A percentile compares a stretch with the other conserved stretches of the same genome.
Evolutionary conservation across 805 yeast genomes (phyloP).

Genomic region (Wickerhamiella bombiphila): DNA sequence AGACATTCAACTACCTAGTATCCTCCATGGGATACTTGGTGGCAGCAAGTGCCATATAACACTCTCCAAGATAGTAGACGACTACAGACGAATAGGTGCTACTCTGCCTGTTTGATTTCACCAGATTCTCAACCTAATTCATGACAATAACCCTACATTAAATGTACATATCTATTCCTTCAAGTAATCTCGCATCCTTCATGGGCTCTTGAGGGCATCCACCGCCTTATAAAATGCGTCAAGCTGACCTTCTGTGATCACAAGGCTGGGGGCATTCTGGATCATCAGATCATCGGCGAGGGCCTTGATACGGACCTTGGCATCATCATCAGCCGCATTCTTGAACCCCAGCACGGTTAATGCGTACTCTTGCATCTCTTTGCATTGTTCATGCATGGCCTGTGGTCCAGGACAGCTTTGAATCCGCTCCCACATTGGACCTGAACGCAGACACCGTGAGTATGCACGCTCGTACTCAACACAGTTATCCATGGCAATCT

Average conservation of each 20-base stretch:
- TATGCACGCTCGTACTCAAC: conserved; percentile 21
- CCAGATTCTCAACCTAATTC: too few species aligned
- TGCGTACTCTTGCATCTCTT: conserved; percentile 19
- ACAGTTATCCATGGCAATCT: conserved; percentile 23
- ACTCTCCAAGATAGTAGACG: too few species aligned
- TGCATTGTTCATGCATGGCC: conserved; percentile 19
- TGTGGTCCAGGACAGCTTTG: conserved; percentile 17
- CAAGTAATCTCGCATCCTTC: too few species aligned
- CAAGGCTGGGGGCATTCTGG: conserved; percentile 15
- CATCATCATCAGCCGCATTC: conserved; percentile 8
- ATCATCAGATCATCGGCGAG: conserved; percentile 22
- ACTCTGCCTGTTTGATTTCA: too few species aligned
- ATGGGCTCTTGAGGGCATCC: too few species aligned
- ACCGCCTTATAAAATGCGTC: conserved; percentile 13
- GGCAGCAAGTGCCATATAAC: too few species aligned
- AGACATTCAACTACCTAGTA: too few species aligned
- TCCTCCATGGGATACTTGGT: too few species aligned
- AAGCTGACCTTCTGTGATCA: conserved; percentile 14
- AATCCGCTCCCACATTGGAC: conserved; percentile 16
- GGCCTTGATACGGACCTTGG: conserved; percentile 14
- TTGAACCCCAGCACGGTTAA: conserved; percentile 18
- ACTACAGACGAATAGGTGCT: too few species aligned
- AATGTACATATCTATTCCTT: too few species aligned
- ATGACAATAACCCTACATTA: too few species aligned
- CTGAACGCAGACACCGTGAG: conserved; percentile 18